These are phyloP conservation scores for Puccinia triticina DNA, from an alignment of 1,284 basidiomycete species.

Conservation along the genomic window DNA sequence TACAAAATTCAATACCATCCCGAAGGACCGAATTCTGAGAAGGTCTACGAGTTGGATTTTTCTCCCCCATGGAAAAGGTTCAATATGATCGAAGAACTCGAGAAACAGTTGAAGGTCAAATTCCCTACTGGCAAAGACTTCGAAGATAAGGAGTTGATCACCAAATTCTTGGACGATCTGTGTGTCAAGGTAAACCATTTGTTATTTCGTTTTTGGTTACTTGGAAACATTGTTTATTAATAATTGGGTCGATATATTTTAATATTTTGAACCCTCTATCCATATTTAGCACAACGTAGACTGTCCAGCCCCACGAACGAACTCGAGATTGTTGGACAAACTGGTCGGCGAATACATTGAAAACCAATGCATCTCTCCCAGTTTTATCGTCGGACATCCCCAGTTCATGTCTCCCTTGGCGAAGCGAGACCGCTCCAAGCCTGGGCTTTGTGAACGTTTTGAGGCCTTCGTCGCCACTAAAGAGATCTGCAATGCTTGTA, in stretches of 20 bases:
- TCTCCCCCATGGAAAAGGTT: conserved; percentile 97
- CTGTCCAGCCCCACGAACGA: conserved; percentile 92
- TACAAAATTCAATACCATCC: conserved; percentile 88
- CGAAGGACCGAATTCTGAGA: conserved; percentile 62
- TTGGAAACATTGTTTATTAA: neutral
- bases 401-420: conserved; percentile 99
- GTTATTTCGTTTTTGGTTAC: neutral
- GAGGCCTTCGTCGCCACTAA: conserved; percentile 98
- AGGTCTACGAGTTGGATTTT: conserved; percentile 82
- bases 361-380: conserved; percentile 90
- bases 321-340: conserved; percentile 93
- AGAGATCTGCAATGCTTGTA: conserved; percentile 79
- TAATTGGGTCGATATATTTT: neutral
- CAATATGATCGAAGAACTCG: conserved; percentile 95
- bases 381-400: conserved; percentile 96
- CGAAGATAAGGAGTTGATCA: conserved; percentile 78
- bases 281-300: conserved; percentile 80
- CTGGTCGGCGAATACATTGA: conserved; percentile 94
- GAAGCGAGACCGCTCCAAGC: conserved; percentile 89
- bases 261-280: conserved; percentile 23
- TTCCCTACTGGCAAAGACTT: conserved; percentile 92
- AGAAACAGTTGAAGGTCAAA: conserved; percentile 87
- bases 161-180: conserved; percentile 83
- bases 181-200: conserved; percentile 67
- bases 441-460: conserved; percentile 96